Percentiles rank a stretch among this genome's conserved stretches.
phyloP scores from a whole-genome alignment of 2,329 filamentous ascomycete species.

The Talaromyces sp. region DNA sequence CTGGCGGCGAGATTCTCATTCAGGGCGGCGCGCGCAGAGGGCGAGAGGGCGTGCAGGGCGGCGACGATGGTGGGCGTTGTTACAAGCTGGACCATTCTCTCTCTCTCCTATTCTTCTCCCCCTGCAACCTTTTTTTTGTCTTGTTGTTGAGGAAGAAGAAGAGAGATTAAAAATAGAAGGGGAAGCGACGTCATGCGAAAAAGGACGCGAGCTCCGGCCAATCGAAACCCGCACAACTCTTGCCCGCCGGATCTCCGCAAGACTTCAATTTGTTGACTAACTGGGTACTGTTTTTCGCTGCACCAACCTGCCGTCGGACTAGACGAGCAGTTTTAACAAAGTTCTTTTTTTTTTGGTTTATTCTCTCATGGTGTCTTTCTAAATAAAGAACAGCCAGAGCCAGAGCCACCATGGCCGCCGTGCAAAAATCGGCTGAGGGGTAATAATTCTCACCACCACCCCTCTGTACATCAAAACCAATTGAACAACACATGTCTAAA shows the following conservation, averaged over 20 bases:
- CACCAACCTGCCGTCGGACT: neutral
- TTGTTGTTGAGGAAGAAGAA: slow-evolving; percentile 7
- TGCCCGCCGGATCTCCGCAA: neutral
- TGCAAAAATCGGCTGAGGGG: slow-evolving; percentile 15
- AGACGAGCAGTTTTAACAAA: neutral
- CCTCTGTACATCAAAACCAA: neutral
- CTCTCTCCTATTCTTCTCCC: too few relatives aligned
- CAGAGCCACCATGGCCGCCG: slow-evolving; percentile 15
- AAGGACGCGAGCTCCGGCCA: neutral
- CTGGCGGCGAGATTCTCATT: slow-evolving; percentile 27
- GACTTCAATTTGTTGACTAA: neutral
- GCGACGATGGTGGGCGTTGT: slow-evolving; percentile 35
- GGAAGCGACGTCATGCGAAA: neutral
- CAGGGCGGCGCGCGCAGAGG: slow-evolving; percentile 25
- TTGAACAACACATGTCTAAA: neutral
- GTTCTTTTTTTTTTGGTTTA: too few relatives aligned
- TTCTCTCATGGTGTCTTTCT: neutral
- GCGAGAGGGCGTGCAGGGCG: slow-evolving; percentile 32
- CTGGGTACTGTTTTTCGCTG: neutral
- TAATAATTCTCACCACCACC: neutral
- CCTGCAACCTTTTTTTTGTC: neutral
- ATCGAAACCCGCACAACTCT: neutral
- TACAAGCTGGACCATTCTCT: slow-evolving; percentile 37
- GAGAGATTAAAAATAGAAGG: neutral
- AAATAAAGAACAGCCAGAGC: neutral